Evolutionary conservation across 306 rosid species (phyloP).

Genomic region (Quercus variabilis): DNA sequence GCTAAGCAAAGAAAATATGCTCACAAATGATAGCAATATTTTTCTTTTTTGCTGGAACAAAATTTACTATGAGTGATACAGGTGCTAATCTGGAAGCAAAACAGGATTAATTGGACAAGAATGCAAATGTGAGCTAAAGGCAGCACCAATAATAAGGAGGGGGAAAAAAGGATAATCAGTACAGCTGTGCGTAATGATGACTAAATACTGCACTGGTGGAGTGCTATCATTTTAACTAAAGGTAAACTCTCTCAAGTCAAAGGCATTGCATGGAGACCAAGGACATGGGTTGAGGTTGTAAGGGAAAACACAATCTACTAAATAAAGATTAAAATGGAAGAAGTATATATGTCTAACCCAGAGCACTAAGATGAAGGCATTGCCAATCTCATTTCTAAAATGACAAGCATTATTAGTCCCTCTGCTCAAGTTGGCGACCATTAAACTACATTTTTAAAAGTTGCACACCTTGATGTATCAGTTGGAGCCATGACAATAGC

Average conservation of each 20-base stretch:
- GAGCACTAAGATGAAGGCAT: background rate
- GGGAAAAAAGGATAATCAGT: background rate
- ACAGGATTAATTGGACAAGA: background rate
- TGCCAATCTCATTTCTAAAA: background rate
- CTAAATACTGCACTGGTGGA: background rate
- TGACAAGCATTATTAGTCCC: background rate
- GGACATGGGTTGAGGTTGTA: background rate
- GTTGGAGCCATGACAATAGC: slow-evolving; percentile 83
- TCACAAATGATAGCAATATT: background rate
- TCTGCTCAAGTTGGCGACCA: background rate
- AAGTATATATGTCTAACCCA: background rate
- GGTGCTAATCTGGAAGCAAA: background rate
- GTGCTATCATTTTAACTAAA: background rate
- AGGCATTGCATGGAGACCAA: background rate
- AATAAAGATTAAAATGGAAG: background rate
- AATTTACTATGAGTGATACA: background rate
- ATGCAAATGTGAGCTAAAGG: background rate
- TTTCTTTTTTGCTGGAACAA: too few species aligned
- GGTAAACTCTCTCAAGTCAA: background rate
- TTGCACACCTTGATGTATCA: slow-evolving; percentile 60
- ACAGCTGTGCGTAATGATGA: background rate
- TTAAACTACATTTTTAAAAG: background rate
- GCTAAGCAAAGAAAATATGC: background rate
- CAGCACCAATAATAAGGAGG: background rate
- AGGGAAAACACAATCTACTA: background rate